A percentile compares a stretch with the other conserved stretches of the same genome.
phyloP scores from a whole-genome alignment of 495 filamentous ascomycete species.

The Penicillium coffeae region DNA sequence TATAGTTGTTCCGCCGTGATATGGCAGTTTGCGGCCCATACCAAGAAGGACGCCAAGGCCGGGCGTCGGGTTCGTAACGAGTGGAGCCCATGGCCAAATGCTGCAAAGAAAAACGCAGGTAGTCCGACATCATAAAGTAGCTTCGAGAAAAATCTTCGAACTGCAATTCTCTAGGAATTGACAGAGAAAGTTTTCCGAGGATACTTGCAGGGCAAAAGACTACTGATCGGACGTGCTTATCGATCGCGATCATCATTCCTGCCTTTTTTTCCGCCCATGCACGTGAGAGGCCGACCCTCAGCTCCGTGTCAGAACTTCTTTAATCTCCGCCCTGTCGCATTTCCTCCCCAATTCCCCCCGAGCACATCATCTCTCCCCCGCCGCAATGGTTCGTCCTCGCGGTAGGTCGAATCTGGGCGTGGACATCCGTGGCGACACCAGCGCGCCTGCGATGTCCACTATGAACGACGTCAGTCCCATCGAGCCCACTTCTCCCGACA shows the following conservation, averaged over 20 bases:
- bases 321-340: neutral
- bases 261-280: neutral
- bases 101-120: too few species aligned
- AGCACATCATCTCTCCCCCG: neutral
- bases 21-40: neutral
- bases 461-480: conserved; percentile 47
- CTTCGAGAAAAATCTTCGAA: too few species aligned
- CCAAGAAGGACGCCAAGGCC: neutral
- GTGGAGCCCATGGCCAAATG: neutral
- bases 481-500: conserved; percentile 35
- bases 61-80: neutral
- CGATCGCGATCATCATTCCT: too few species aligned
- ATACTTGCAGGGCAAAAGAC: too few species aligned
- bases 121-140: too few species aligned
- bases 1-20: neutral
- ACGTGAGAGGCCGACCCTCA: conserved; percentile 1
- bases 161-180: too few species aligned
- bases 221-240: too few species aligned
- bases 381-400: conserved; percentile 41
- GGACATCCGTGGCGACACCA: conserved; percentile 51
- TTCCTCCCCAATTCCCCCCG: neutral
- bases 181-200: neutral
- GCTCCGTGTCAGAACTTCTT: neutral
- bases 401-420: conserved; percentile 49
- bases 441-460: conserved; percentile 50